phyloP scores from a whole-genome alignment of 75 land plant genomes.

The Larix kaempferi region DNA sequence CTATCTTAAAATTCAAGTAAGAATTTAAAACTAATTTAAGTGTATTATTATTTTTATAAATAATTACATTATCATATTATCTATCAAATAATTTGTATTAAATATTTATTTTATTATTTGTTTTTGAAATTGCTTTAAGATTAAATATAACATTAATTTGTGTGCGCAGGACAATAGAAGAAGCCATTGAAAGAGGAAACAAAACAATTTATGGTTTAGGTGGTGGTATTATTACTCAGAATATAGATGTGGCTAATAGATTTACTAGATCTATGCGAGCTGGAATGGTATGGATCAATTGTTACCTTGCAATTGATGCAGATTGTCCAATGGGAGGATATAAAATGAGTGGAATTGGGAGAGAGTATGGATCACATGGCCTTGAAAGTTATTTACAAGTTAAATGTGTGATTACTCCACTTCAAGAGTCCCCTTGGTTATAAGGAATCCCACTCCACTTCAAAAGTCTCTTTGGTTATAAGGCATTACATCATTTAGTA shows the following conservation, averaged over 20 bases:
- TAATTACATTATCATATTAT: no score
- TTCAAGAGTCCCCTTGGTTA: constrained; percentile 68
- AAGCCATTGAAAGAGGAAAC: constrained; percentile 64
- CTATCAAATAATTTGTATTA: no score
- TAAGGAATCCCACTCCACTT: neutral
- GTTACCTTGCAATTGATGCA: constrained; percentile 3
- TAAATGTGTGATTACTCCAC: constrained; percentile 67
- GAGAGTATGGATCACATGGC: constrained; percentile 47
- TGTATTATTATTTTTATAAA: no score
- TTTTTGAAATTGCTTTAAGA: no score
- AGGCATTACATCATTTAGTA: no score
- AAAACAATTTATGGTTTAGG: constrained; percentile 62
- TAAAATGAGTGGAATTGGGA: constrained; percentile 73
- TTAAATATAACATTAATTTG: no score
- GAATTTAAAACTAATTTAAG: constrained; percentile 6
- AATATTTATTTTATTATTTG: no score
- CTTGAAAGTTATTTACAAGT: constrained; percentile 50
- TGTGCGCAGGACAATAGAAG: constrained; percentile 55
- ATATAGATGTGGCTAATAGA: constrained; percentile 59
- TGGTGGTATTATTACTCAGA: constrained; percentile 65
- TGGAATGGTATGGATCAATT: constrained; percentile 76
- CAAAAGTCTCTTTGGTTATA: no score
- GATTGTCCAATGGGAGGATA: constrained; percentile 56
- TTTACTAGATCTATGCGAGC: constrained; percentile 63
- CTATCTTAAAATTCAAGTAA: constrained; percentile 81